phyloP scores from a whole-genome alignment of 768 basidiomycete genomes.

The Kwoniella mangroviensis region DNA sequence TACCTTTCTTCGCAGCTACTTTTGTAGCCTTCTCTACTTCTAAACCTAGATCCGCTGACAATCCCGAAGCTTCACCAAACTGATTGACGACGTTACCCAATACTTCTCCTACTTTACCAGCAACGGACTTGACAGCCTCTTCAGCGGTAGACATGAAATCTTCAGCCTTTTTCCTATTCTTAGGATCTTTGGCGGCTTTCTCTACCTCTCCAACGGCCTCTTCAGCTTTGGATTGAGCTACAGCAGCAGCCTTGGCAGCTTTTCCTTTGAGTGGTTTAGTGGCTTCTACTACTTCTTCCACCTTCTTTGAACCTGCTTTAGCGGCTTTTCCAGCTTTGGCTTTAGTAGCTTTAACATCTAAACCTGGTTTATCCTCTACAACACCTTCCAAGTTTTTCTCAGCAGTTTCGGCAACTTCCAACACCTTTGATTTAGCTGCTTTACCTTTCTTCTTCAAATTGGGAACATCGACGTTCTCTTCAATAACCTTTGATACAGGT shows the following conservation, averaged over 20 bases:
- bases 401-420: constrained; percentile 21
- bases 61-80: constrained; percentile 43
- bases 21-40: constrained; percentile 31
- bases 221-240: constrained; percentile 23
- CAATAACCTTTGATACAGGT: constrained; percentile 29
- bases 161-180: constrained; percentile 53
- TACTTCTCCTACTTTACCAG: constrained; percentile 36
- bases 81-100: constrained; percentile 30
- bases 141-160: constrained; percentile 43
- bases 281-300: constrained; percentile 21
- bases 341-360: constrained; percentile 40
- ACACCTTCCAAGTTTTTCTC: constrained; percentile 19
- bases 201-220: constrained; percentile 30
- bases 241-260: constrained; percentile 26
- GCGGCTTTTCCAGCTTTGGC: constrained; percentile 31
- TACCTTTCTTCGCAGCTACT: constrained; percentile 31
- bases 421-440: constrained; percentile 20
- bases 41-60: constrained; percentile 30
- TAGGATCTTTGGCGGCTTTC: constrained; percentile 39
- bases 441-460: constrained; percentile 34
- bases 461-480: constrained; percentile 38
- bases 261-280: constrained; percentile 34
- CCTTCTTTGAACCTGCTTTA: constrained; percentile 26
- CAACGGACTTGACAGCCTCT: constrained; percentile 37
- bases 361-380: constrained; percentile 29